These are phyloP conservation scores for Ophiocordyceps polyrhachis-furcata DNA, from an alignment of 2,329 filamentous ascomycete genomes.

Conservation along the genomic window DNA sequence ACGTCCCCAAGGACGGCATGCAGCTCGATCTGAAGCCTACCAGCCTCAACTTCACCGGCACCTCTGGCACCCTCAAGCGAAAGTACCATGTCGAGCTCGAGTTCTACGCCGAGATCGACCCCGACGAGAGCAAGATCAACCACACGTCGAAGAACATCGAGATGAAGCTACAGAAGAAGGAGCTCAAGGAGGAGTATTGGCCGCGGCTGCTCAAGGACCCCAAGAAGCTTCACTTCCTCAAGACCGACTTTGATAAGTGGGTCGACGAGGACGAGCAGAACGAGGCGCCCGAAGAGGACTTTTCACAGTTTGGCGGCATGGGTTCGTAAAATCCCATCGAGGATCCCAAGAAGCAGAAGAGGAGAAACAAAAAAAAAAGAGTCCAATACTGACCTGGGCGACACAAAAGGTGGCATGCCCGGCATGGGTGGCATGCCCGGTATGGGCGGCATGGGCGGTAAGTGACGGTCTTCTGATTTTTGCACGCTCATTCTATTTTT, in stretches of 20 bases:
- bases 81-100: slow-evolving; percentile 75
- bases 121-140: slow-evolving; percentile 64
- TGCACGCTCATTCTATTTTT: slow-evolving; percentile 11
- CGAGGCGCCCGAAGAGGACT: slow-evolving; percentile 66
- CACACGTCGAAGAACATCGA: slow-evolving; percentile 80
- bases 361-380: background rate
- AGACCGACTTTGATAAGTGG: slow-evolving; percentile 99
- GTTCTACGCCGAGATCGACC: slow-evolving; percentile 82
- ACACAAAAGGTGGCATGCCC: slow-evolving; percentile 29
- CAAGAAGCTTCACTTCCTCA: slow-evolving; percentile 85
- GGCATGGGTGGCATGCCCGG: slow-evolving; percentile 35
- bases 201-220: slow-evolving; percentile 79
- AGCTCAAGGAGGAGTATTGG: slow-evolving; percentile 88
- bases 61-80: slow-evolving; percentile 67
- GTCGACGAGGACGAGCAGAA: slow-evolving; percentile 98
- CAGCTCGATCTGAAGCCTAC: slow-evolving; percentile 71
- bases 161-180: slow-evolving; percentile 92
- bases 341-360: too few relatives aligned
- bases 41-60: slow-evolving; percentile 62
- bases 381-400: background rate
- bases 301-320: slow-evolving; percentile 48
- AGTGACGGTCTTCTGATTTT: slow-evolving; percentile 44
- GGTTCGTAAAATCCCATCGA: slow-evolving; percentile 6
- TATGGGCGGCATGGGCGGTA: slow-evolving; percentile 46
- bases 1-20: slow-evolving; percentile 57